phyloP scores from a whole-genome alignment of 345 rosid species.

The Jatropha curcas region DNA sequence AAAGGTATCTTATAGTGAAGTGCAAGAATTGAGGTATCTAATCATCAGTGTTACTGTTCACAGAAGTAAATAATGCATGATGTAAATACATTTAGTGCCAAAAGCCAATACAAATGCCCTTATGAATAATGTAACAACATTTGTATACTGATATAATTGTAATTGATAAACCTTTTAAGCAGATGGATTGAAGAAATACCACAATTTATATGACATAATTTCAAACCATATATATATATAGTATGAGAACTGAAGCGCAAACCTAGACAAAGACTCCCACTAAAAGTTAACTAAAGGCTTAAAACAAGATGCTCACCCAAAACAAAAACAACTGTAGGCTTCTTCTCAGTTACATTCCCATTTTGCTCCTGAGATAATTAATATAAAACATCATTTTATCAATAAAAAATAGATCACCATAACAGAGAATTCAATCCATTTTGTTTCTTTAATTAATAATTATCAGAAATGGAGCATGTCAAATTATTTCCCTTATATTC shows the following conservation, averaged over 20 bases:
- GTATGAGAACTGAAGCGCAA: background rate
- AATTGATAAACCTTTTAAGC: background rate
- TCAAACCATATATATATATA: background rate
- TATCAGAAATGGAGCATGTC: background rate
- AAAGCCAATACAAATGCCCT: background rate
- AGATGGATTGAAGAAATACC: background rate
- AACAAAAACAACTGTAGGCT: conserved; percentile 80
- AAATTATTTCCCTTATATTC: too few species aligned
- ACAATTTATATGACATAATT: background rate
- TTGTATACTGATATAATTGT: background rate
- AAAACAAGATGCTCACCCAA: conserved; percentile 50
- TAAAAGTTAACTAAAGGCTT: background rate
- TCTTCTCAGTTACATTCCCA: conserved; percentile 48
- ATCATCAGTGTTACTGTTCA: background rate
- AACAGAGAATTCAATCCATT: background rate
- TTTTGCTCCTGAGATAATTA: conserved; percentile 46
- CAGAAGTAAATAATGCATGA: background rate
- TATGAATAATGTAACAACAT: background rate
- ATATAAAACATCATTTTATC: background rate
- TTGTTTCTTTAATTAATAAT: background rate
- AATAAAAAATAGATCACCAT: background rate
- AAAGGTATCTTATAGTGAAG: background rate
- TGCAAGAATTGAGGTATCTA: background rate
- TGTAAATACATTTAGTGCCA: background rate
- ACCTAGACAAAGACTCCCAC: background rate